Conservation (phyloP, 1,284 basidiomycete species). For the Marasmius tenuissimus region DNA sequence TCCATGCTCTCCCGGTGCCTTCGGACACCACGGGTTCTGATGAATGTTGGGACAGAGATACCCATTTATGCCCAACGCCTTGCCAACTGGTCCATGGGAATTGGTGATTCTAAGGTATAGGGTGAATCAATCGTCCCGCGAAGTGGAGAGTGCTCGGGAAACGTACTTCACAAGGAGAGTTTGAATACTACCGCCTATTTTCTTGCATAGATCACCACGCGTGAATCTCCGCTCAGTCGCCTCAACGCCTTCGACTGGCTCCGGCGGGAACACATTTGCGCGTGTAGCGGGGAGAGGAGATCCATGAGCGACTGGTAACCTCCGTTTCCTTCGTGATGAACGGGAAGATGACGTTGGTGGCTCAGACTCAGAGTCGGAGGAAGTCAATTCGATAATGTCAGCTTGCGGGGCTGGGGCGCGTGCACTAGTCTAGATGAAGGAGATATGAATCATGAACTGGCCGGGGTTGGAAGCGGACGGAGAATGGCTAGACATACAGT, state of each 20-base stretch:
- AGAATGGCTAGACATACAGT: too few relatives aligned
- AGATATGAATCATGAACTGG: too few relatives aligned
- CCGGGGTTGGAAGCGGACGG: too few relatives aligned
- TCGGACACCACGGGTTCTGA: constrained; percentile 46
- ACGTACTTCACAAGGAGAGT: neutral
- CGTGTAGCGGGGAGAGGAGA: neutral
- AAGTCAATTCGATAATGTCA: too few relatives aligned
- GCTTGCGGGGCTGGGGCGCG: too few relatives aligned
- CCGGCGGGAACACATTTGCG: neutral
- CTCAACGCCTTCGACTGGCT: neutral
- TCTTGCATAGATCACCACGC: neutral
- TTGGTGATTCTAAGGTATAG: constrained; percentile 21
- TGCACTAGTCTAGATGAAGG: too few relatives aligned
- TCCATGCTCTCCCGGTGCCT: constrained; percentile 38
- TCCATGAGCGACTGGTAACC: too few relatives aligned
- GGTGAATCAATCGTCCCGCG: neutral
- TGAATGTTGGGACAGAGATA: constrained; percentile 42
- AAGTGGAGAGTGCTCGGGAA: neutral
- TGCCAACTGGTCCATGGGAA: constrained; percentile 25
- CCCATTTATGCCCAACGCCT: constrained; percentile 27
- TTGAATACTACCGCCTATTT: neutral
- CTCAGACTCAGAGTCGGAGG: too few relatives aligned
- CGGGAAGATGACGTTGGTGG: too few relatives aligned
- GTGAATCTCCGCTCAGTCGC: neutral
- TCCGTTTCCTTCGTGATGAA: too few relatives aligned